These are phyloP conservation scores for Dichotomopilus funicola DNA, from an alignment of 2,329 filamentous ascomycete genomes.

Conservation along the genomic window DNA sequence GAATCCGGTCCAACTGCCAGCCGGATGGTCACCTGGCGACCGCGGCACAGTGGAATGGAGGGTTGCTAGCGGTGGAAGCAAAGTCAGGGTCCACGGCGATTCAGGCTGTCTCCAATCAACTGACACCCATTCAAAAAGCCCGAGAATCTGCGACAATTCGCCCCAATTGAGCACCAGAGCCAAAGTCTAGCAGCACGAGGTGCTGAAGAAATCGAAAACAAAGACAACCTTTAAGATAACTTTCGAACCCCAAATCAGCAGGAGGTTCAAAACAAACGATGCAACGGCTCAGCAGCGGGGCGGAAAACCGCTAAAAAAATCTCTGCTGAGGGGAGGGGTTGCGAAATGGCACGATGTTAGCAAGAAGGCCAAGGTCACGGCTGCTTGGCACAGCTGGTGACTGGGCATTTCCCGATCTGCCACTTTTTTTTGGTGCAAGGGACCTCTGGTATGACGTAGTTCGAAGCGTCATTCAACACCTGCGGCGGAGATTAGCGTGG, in stretches of 20 bases:
- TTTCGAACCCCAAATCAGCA: neutral
- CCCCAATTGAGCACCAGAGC: too few species aligned
- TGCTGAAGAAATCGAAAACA: too few species aligned
- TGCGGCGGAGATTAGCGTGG: conserved; percentile 4
- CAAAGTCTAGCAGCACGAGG: too few species aligned
- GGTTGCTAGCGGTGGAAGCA: neutral
- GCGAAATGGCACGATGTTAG: neutral
- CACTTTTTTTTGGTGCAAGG: conserved; percentile 2
- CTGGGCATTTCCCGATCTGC: conserved; percentile 4
- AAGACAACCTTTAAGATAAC: too few species aligned
- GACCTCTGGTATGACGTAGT: conserved; percentile 17
- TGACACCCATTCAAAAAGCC: too few species aligned
- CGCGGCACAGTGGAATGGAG: neutral
- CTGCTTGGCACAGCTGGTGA: conserved; percentile 5
- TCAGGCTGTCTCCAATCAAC: too few species aligned
- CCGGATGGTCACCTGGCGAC: conserved; percentile 4
- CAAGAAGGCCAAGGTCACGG: conserved; percentile 1
- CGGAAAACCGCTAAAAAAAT: neutral
- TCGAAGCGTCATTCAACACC: conserved; percentile 16
- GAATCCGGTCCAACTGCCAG: neutral
- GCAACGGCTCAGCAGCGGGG: neutral
- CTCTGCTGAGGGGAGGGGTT: too few species aligned
- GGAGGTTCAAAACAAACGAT: neutral
- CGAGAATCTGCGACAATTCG: too few species aligned
- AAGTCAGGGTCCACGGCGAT: too few species aligned